These are phyloP conservation scores for Galerina sulciceps DNA, from an alignment of 768 basidiomycete species.

Conservation along the genomic window DNA sequence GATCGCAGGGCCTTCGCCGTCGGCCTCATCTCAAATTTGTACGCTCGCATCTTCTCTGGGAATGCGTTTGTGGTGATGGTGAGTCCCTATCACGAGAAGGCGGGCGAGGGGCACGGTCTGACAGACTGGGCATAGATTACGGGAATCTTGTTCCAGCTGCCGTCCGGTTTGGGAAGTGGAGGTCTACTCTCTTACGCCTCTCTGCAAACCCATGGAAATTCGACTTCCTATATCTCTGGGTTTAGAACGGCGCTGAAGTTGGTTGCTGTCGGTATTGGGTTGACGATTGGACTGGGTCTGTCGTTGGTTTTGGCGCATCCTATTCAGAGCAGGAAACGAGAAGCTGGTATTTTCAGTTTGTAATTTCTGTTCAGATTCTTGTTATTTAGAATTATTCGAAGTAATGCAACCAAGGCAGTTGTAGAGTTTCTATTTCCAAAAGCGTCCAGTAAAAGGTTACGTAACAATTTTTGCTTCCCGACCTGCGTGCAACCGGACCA, in stretches of 20 bases:
- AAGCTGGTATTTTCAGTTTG: conserved; percentile 67
- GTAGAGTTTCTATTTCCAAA: no score
- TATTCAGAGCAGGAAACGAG: conserved; percentile 58
- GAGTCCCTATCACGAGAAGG: conserved; percentile 16
- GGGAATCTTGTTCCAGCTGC: conserved; percentile 85
- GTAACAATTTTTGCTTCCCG: no score
- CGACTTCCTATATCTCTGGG: conserved; percentile 64
- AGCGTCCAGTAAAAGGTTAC: no score
- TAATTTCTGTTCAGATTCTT: conserved; percentile 21
- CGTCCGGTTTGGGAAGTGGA: conserved; percentile 79
- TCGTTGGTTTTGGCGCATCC: conserved; percentile 70
- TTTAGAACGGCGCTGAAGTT: conserved; percentile 80
- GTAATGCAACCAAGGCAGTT: no score
- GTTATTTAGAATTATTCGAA: no score
- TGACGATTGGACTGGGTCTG: conserved; percentile 81
- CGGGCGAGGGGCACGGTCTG: background rate
- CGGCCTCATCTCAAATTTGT: conserved; percentile 78
- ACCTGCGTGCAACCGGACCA: no score
- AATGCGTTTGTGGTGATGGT: conserved; percentile 87
- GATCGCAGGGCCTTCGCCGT: conserved; percentile 73
- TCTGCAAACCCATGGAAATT: conserved; percentile 53
- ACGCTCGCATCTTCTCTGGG: conserved; percentile 72
- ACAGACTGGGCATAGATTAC: conserved; percentile 48
- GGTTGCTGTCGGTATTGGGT: conserved; percentile 75
- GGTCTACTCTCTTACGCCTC: conserved; percentile 77